These are phyloP conservation scores for Papiliotrema flavescens DNA, from an alignment of 1,284 basidiomycete species.

Conservation along the genomic window DNA sequence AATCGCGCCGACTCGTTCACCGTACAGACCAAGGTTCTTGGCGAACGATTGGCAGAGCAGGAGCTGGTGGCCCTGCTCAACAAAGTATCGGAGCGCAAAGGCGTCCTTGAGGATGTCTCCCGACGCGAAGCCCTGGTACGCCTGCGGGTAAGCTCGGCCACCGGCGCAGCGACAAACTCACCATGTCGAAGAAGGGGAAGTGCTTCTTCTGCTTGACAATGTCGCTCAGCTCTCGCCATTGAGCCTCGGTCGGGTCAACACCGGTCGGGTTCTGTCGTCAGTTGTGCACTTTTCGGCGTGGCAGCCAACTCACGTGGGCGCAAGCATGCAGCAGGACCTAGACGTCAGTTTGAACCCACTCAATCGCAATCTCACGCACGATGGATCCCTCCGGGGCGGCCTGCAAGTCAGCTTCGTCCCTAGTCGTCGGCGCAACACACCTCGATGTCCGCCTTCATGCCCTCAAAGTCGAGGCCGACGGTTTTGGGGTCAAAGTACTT, in stretches of 20 bases:
- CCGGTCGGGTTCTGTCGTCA: conserved; percentile 87
- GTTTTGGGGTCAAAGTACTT: conserved; percentile 52
- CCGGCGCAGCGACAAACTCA: conserved; percentile 37
- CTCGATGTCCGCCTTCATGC: conserved; percentile 79
- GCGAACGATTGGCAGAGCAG: conserved; percentile 92
- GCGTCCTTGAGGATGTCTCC: conserved; percentile 86
- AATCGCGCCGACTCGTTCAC: conserved; percentile 95
- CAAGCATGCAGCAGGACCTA: conserved; percentile 55
- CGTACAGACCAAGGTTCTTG: conserved; percentile 99
- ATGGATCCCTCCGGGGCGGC: conserved; percentile 53
- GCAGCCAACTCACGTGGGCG: conserved; percentile 44
- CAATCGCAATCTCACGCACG: conserved; percentile 48
- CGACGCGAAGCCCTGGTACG: conserved; percentile 94
- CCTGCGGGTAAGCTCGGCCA: conserved; percentile 65
- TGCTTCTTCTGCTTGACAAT: conserved; percentile 64
- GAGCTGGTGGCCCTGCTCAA: conserved; percentile 78
- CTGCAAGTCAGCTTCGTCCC: conserved; percentile 6
- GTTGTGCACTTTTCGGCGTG: neutral
- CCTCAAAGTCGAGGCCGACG: conserved; percentile 88
- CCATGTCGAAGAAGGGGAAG: conserved; percentile 61
- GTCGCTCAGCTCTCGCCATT: conserved; percentile 90
- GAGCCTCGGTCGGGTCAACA: conserved; percentile 87
- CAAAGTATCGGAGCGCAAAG: conserved; percentile 92
- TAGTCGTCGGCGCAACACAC: no score
- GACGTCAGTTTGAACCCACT: conserved; percentile 42